Evolutionary conservation across 768 basidiomycete species (phyloP).

Genomic region (Artomyces pyxidatus): DNA sequence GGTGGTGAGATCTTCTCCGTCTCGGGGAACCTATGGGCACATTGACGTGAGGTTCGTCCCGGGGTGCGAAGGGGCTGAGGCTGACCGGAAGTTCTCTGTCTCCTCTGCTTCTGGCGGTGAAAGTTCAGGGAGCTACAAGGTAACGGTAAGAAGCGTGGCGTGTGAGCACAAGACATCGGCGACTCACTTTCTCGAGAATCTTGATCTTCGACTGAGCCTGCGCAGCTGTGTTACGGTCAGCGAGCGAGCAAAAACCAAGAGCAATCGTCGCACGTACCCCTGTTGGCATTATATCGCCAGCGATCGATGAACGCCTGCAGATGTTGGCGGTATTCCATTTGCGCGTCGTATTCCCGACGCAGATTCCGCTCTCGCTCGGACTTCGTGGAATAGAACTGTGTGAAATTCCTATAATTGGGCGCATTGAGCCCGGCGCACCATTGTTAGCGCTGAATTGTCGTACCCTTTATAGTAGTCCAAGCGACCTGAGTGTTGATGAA

Average conservation of each 20-base stretch:
- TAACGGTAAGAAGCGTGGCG: too few species aligned
- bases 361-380: constrained; percentile 88
- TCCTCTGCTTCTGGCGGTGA: constrained; percentile 91
- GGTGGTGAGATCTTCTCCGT: constrained; percentile 98
- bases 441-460: too few species aligned
- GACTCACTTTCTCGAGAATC: constrained; percentile 58
- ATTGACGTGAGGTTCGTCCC: neutral
- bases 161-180: too few species aligned
- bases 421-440: too few species aligned
- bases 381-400: constrained; percentile 98
- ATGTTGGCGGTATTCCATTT: constrained; percentile 92
- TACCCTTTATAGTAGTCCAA: constrained; percentile 98
- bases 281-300: constrained; percentile 96
- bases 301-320: constrained; percentile 96
- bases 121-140: constrained; percentile 84
- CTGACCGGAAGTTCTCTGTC: constrained; percentile 83
- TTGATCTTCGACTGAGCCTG: constrained; percentile 78
- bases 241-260: constrained; percentile 5
- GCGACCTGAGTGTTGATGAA: constrained; percentile 90
- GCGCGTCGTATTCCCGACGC: constrained; percentile 91
- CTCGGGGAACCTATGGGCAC: constrained; percentile 68
- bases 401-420: constrained; percentile 90
- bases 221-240: constrained; percentile 43
- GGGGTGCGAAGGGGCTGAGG: neutral
- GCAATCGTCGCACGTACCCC: constrained; percentile 39